Evolutionary conservation across 1,139 yeast species (phyloP), one percentile per base, ranked within the genome.

Genomic region (Debaryomycetaceae sp.): DNA sequence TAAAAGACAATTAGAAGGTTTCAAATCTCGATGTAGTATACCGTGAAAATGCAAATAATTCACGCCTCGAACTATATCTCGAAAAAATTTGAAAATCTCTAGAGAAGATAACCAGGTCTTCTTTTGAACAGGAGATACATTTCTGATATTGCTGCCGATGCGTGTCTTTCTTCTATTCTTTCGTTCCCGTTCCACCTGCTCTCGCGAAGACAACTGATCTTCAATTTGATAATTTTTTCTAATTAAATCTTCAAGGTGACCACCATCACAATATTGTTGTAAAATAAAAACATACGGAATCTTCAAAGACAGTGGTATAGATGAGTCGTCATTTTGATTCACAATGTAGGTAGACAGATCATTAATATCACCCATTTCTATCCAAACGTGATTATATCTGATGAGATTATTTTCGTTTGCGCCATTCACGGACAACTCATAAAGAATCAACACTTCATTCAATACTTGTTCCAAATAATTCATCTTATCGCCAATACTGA

Each of bases 361-460:
- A 16, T 79, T 71, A 24, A 81, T 59, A 30, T 75, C 73, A 19
- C 87, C 87, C 55, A 81, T 69, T 54, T 89, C 97, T 31, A 89
- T 62, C 96, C 97, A 89, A 26, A 88, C 96, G 62, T 89, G 96
- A 55, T 88, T 88, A 56, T 89, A 89, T 19, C 86, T 78, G 17
- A 88, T 87, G 49, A 88, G 70, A 56, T 88, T 87, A 17, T 79
- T 63, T 38, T 65, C 71, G 39, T 63, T 64, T 28, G 72, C 71
- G 0, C 73, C 71, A 34, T 61, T 58, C 14, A 53, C 64, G 0
- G 73, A 73, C 28, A 76, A 56, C 45, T 73, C 75, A 50, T 74
- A 75, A 24, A 76, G 54, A 34, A 88, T 77, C 49, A 84, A 77
- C 3, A 89, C 96, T 55, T 89, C 96, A 41, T 80, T 75, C 39